Base-by-base conservation (phyloP, 805 yeast genomes). In the Kuraishia floccosa region DNA sequence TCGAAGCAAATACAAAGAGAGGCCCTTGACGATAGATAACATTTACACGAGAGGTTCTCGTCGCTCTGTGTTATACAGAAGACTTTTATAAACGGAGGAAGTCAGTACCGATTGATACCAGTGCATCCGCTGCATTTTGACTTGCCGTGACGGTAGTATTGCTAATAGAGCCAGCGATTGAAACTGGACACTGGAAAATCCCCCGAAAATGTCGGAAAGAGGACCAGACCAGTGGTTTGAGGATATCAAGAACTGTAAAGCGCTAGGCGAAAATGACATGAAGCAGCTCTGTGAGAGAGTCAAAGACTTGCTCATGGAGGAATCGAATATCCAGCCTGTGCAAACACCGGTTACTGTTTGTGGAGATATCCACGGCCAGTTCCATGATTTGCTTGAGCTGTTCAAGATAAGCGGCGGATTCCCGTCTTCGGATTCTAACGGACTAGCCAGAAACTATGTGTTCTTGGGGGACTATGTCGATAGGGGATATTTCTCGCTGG, bases 211-310 rank as follows among this genome's bases (percentile, higher is more conserved):
- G 80, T 57, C 61, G 24, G 83, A 74, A 51, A 61, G 84, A 55
- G 95, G 94, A 27, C 97, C 97, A 16, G 96, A 91, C 46, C 83
- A 76, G 47, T 91, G 98, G 98, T 70, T 89, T 39, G 97, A 89
- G 54, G 87, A 82, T 42, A 82, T 89, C 48, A 80, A 79, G 50
- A 81, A 85, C 49, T 91, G 97, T 60, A 78, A 81, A 45, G 77
- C 93, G 14, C 61, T 89, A 33, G 78, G 85, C 2, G 98, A 89
- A 55, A 67, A 78, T 33, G 97, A 89, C 52, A 89, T 89, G 96
- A 91, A 91, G 50, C 93, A 84, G 47, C 66, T 89, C 27, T 89
- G 98, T 56, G 98, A 91, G 57, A 72, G 79, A 63, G 96, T 89
- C 30, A 89, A 91, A 54, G 96, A 87, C 52, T 63, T 89, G 23